These are phyloP conservation scores for Russula griseocarnosa DNA, from an alignment of 768 basidiomycete species.

Conservation along the genomic window DNA sequence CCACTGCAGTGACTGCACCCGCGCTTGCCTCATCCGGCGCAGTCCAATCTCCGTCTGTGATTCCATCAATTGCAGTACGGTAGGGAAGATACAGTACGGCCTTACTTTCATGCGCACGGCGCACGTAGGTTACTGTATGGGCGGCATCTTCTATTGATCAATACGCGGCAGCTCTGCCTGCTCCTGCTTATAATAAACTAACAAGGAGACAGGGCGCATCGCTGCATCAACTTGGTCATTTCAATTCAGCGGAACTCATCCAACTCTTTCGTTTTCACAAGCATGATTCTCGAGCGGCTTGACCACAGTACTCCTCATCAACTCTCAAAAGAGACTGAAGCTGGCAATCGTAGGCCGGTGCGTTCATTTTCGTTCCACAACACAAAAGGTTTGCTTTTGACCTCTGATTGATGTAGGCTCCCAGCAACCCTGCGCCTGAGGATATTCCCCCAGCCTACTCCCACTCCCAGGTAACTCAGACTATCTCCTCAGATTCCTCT, in stretches of 20 bases:
- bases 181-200: not conserved
- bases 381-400: not conserved
- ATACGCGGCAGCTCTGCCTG: not conserved
- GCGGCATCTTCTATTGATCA: not conserved
- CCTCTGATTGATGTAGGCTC: not conserved
- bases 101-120: not conserved
- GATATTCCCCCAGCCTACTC: slow-evolving; percentile 16
- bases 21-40: not conserved
- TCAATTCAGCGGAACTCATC: not conserved
- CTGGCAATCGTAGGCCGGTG: not conserved
- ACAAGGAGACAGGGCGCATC: not conserved
- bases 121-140: accelerated
- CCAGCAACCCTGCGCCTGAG: not conserved
- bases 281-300: slow-evolving; percentile 9
- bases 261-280: not conserved
- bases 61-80: not conserved
- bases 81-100: no score
- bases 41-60: not conserved
- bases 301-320: not conserved
- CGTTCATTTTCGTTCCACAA: not conserved
- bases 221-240: not conserved
- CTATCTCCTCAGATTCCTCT: not conserved
- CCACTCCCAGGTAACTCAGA: not conserved
- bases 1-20: no score
- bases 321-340: not conserved